A percentile compares a stretch with the other conserved stretches of the same genome.
These are phyloP conservation scores for Trichosporon asahii DNA, from an alignment of 1,284 basidiomycete species.

Conservation along the genomic window DNA sequence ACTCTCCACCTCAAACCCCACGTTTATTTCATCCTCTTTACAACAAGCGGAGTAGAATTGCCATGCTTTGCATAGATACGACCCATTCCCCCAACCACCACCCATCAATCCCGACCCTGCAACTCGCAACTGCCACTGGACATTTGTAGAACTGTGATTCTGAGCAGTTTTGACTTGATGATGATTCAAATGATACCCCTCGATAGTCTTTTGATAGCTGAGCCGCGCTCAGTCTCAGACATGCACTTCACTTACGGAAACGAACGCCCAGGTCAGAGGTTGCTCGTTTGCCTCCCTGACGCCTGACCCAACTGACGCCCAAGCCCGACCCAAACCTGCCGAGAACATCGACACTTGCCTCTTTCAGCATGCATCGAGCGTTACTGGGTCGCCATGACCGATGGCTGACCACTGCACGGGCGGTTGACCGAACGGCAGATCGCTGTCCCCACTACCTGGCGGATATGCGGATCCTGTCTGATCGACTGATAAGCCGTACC, in stretches of 20 bases:
- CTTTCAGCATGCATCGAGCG: slow-evolving; percentile 1
- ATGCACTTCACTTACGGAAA: neutral
- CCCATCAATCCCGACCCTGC: neutral
- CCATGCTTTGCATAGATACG: slow-evolving; percentile 11
- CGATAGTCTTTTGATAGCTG: slow-evolving; percentile 7
- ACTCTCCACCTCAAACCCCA: neutral
- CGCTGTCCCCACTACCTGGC: neutral
- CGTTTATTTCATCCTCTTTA: neutral
- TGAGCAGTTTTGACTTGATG: slow-evolving; percentile 11
- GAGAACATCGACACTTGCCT: neutral
- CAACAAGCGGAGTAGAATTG: slow-evolving; percentile 3
- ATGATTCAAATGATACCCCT: slow-evolving; percentile 8
- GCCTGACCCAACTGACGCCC: neutral
- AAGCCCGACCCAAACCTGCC: neutral
- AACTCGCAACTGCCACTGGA: slow-evolving; percentile 9
- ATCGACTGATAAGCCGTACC: neutral
- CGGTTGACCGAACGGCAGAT: neutral
- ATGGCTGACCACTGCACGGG: neutral
- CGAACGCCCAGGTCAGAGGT: too few species aligned
- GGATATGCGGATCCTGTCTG: neutral
- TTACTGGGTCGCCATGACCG: neutral
- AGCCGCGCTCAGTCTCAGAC: slow-evolving; percentile 6
- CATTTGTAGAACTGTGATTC: slow-evolving; percentile 9
- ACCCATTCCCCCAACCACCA: neutral
- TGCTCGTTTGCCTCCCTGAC: neutral